A percentile compares a stretch with the other conserved stretches of the same genome.
These are phyloP conservation scores for Mycena haematopus DNA, from an alignment of 768 basidiomycete genomes.

Conservation along the genomic window DNA sequence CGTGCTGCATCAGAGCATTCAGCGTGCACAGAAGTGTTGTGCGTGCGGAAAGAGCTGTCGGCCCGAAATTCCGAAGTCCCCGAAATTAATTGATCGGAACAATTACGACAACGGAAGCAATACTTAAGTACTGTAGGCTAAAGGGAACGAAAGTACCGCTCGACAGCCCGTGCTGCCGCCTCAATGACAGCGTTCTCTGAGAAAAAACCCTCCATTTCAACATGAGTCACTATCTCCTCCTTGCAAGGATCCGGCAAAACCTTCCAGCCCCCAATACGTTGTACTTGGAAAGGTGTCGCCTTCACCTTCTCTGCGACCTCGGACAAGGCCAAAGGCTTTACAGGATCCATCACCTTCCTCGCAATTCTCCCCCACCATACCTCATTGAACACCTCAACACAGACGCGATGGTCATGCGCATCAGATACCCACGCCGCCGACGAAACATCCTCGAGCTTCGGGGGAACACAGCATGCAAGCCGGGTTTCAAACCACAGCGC, in stretches of 20 bases:
- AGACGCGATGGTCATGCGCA: neutral
- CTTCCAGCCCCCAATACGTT: neutral
- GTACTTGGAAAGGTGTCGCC: neutral
- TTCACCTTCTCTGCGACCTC: neutral
- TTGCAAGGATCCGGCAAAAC: neutral
- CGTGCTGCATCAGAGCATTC: too few relatives aligned
- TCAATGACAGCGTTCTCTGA: neutral
- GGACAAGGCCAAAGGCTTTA: neutral
- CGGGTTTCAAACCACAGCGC: neutral
- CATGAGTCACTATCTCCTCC: neutral
- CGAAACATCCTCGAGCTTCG: neutral
- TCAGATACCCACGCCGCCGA: neutral
- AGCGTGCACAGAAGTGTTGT: too few relatives aligned
- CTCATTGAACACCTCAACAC: neutral
- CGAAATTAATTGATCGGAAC: too few relatives aligned
- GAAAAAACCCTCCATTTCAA: neutral
- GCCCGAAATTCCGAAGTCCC: too few relatives aligned
- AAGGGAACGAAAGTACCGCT: neutral
- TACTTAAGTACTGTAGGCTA: neutral
- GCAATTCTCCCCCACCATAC: neutral
- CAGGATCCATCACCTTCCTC: neutral
- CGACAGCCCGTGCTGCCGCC: neutral
- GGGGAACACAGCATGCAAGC: neutral
- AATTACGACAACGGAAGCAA: too few relatives aligned
- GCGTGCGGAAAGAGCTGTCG: too few relatives aligned